Evolutionary conservation across 2,329 filamentous ascomycete species (phyloP), one percentile per base, ranked within the genome.

Genomic region (Xylariomycetidae sp.): DNA sequence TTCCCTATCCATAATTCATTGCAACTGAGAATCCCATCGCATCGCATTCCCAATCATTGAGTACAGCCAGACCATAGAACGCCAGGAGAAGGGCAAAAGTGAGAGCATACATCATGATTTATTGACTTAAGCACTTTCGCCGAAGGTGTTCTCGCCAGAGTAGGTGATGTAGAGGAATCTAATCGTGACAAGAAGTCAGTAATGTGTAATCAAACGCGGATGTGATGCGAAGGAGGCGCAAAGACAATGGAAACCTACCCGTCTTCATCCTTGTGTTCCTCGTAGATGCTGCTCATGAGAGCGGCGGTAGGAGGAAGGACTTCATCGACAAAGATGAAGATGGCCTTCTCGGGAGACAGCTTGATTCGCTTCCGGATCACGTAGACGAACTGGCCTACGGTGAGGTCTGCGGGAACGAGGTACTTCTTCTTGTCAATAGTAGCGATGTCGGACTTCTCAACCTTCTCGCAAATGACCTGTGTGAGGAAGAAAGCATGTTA

Each of bases 381-480:
- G 68, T 98, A 98, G 70, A 98, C 92, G 62, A 98, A 96, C 82
- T 98, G 92, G 56, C 92, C 92, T 45, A 98, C 92, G 44, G 92
- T 98, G 59, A 98, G 80, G 61, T 98, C 92, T 52, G 92, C 88
- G 11, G 92, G 92, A 17, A 98, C 92, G 30, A 98, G 79, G 61
- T 98, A 98, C 74, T 98, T 98, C 82, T 98, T 98, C 83, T 98
- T 98, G 72, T 98, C 92, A 76, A 98, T 98, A 50, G 92, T 97
- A 41, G 92, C 92, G 55, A 98, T 98, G 62, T 98, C 92, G 43
- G 86, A 94, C 73, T 96, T 97, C 71, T 98, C 92, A 52, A 97
- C 90, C 75, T 97, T 97, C 69, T 97, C 92, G 75, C 92, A 98
- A 63, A 98, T 98, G 46, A 98, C 90, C 89, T 95, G 54, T 50